phyloP scores from a whole-genome alignment of 2,329 filamentous ascomycete species.

The Fusarium kyushuense region DNA sequence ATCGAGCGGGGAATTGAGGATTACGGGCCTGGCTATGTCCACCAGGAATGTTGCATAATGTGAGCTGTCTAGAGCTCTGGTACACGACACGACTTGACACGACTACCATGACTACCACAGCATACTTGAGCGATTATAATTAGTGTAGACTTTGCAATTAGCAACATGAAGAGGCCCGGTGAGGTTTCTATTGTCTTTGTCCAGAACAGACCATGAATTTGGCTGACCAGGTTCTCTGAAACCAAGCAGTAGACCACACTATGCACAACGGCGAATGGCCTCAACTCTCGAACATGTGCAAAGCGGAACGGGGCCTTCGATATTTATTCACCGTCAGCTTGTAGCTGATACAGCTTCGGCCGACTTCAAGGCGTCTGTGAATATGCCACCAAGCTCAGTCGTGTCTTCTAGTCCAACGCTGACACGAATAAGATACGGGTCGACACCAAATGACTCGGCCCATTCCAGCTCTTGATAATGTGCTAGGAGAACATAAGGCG shows the following conservation, averaged over 20 bases:
- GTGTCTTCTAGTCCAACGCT: constrained; percentile 91
- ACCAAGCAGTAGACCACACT: neutral
- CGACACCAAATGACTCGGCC: constrained; percentile 84
- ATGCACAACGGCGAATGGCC: neutral
- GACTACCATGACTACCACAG: neutral
- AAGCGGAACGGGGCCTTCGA: constrained; percentile 12
- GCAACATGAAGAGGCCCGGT: constrained; percentile 8
- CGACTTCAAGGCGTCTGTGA: constrained; percentile 77
- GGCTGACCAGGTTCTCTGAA: constrained; percentile 14
- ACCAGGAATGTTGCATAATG: constrained; percentile 72
- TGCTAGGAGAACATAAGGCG: constrained; percentile 90
- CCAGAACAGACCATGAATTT: neutral
- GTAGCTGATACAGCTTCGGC: constrained; percentile 52
- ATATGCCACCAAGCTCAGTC: constrained; percentile 70
- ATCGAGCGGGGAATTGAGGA: constrained; percentile 78
- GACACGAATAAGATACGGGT: constrained; percentile 82
- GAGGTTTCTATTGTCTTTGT: constrained; percentile 5
- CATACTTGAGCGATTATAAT: constrained; percentile 10
- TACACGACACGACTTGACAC: constrained; percentile 2
- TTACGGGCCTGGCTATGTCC: constrained; percentile 74
- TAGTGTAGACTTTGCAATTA: neutral
- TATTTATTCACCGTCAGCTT: constrained; percentile 8
- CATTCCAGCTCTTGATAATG: constrained; percentile 95
- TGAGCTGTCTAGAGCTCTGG: constrained; percentile 47
- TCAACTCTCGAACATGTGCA: neutral